A percentile compares a stretch with the other conserved stretches of the same genome.
phyloP scores from a whole-genome alignment of 345 rosid species.

The Salix purpurea region DNA sequence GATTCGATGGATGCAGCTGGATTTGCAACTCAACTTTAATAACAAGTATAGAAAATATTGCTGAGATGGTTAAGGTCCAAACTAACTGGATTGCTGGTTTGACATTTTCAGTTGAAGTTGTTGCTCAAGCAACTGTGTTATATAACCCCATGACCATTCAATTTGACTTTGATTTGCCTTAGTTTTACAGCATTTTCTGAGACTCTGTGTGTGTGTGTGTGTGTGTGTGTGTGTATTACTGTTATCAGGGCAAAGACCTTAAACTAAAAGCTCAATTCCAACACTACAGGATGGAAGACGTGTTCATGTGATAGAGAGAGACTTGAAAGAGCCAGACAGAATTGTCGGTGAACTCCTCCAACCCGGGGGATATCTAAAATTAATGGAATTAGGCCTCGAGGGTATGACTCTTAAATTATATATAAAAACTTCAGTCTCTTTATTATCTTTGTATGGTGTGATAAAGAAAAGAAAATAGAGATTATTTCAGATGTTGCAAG shows the following conservation, averaged over 20 bases:
- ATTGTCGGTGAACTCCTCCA: constrained; percentile 21
- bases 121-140: too few relatives aligned
- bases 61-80: too few relatives aligned
- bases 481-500: not conserved
- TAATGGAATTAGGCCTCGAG: constrained; percentile 20
- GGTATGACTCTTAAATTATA: not conserved
- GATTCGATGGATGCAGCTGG: not conserved
- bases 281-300: constrained; percentile 15
- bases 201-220: too few relatives aligned
- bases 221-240: too few relatives aligned
- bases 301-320: constrained; percentile 21
- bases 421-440: not conserved
- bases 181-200: too few relatives aligned
- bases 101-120: too few relatives aligned
- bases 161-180: too few relatives aligned
- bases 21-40: not conserved
- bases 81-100: too few relatives aligned
- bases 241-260: not conserved
- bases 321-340: constrained; percentile 18
- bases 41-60: too few relatives aligned
- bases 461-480: not conserved
- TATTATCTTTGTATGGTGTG: not conserved
- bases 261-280: not conserved
- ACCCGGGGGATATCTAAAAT: constrained; percentile 18
- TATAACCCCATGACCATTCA: too few relatives aligned